A percentile compares a stretch with the other conserved stretches of the same genome.
phyloP scores from a whole-genome alignment of 1,284 basidiomycete species.

The Papiliotrema nemorosa region DNA sequence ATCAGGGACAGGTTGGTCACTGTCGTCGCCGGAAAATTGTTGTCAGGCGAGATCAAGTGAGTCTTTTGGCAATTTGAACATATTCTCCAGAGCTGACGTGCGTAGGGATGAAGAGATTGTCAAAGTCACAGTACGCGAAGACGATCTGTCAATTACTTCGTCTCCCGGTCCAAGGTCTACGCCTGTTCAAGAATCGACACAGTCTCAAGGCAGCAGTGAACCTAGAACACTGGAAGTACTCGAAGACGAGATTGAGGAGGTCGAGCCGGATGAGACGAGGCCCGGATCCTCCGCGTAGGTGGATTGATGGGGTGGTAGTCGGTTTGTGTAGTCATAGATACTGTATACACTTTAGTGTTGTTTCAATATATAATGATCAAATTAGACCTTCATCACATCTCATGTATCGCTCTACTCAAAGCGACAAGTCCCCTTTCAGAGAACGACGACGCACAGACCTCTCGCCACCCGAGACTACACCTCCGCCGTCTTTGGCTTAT shows the following conservation, averaged over 20 bases:
- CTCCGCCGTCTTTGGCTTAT: no score
- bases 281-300: no score
- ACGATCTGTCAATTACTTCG: constrained; percentile 46
- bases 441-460: no score
- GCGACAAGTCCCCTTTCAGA: no score
- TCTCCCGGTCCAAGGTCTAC: constrained; percentile 12
- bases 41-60: constrained; percentile 70
- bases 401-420: no score
- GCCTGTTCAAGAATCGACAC: neutral
- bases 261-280: constrained; percentile 3
- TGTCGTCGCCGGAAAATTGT: constrained; percentile 69
- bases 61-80: constrained; percentile 21
- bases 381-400: neutral
- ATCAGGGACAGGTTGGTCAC: constrained; percentile 72
- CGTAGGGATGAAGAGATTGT: constrained; percentile 60
- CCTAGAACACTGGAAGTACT: constrained; percentile 17
- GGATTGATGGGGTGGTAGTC: no score
- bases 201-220: constrained; percentile 6
- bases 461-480: no score
- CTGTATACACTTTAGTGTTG: no score
- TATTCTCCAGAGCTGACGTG: constrained; percentile 3
- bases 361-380: no score
- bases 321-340: no score
- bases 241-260: constrained; percentile 15
- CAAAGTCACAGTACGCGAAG: constrained; percentile 54